phyloP scores from a whole-genome alignment of 2,329 filamentous ascomycete genomes.

The Tolypocladium album region DNA sequence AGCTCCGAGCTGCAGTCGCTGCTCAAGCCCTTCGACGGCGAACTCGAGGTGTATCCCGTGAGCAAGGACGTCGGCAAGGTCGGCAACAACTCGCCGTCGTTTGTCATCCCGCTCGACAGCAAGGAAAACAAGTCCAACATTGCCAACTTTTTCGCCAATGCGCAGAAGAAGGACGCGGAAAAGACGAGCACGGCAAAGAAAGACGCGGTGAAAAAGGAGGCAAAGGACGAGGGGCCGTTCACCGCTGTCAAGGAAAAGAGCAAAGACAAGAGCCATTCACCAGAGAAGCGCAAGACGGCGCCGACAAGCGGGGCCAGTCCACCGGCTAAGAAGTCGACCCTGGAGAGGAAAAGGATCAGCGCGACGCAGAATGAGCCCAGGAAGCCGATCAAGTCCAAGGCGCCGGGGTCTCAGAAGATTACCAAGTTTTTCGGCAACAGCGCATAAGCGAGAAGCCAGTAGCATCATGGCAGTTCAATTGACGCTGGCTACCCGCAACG shows the following conservation, averaged over 20 bases:
- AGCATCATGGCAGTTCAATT: neutral
- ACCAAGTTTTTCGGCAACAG: constrained; percentile 75
- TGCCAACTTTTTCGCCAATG: constrained; percentile 77
- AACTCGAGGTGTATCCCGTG: constrained; percentile 78
- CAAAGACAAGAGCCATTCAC: neutral
- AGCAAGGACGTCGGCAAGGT: constrained; percentile 87
- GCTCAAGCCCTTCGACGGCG: constrained; percentile 68
- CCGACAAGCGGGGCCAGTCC: constrained; percentile 6
- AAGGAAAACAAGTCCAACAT: constrained; percentile 88
- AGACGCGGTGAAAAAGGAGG: neutral
- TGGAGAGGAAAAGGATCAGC: constrained; percentile 23
- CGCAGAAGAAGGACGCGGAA: constrained; percentile 16
- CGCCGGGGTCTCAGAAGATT: constrained; percentile 44
- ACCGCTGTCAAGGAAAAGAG: constrained; percentile 3
- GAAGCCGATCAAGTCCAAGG: constrained; percentile 59
- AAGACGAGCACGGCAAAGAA: neutral
- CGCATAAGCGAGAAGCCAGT: constrained; percentile 14
- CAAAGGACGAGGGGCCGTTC: neutral
- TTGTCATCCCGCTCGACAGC: constrained; percentile 74
- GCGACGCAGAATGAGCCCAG: constrained; percentile 28
- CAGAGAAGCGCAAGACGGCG: constrained; percentile 14
- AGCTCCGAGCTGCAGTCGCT: constrained; percentile 65
- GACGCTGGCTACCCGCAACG: neutral
- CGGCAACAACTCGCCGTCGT: constrained; percentile 76
- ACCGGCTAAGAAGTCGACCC: constrained; percentile 15